Evolutionary conservation across 2,329 filamentous ascomycete genomes (phyloP), one percentile per base, ranked within the genome.

Genomic region (Colletotrichum paranaense): DNA sequence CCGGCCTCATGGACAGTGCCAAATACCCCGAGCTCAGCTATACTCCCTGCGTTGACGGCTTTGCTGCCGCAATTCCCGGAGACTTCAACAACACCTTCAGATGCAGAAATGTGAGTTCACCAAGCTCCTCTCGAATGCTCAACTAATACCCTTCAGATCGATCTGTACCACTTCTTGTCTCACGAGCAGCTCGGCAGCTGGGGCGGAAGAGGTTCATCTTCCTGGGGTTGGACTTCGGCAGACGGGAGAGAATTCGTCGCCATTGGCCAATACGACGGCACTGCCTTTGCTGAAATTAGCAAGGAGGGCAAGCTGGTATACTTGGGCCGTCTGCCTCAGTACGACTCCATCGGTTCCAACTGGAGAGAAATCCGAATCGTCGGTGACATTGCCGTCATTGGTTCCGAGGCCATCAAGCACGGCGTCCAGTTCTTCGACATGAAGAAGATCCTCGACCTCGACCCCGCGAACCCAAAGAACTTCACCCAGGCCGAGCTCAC

Each of bases 351-450:
- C 52, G 84, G 84, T 57, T 84, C 85, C 32, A 81, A 83, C 49
- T 90, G 88, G 88, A 83, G 87, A 60, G 88, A 90, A 79, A 89
- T 90, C 76, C 83, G 83, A 74, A 80, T 81, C 30, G 80, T 82
- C 71, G 80, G 80, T 68, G 80, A 79, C 79, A 79, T 81, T 72
- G 79, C 81, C 68, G 79, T 84, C 67, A 81, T 85, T 67, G 82
- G 83, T 46, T 80, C 79, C 76, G 83, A 85, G 75, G 86, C 87
- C 42, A 76, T 78, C 56, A 79, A 83, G 76, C 90, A 92, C 79
- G 87, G 88, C 42, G 86, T 92, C 59, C 90, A 92, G 80, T 86
- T 92, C 80, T 92, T 92, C 77, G 90, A 92, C 80, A 86, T 91
- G 87, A 86, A 83, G 76, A 91, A 88, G 82, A 82, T 90, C n/a